Evolutionary conservation across 768 basidiomycete species (phyloP).

Genomic region (Podaxis sp.): DNA sequence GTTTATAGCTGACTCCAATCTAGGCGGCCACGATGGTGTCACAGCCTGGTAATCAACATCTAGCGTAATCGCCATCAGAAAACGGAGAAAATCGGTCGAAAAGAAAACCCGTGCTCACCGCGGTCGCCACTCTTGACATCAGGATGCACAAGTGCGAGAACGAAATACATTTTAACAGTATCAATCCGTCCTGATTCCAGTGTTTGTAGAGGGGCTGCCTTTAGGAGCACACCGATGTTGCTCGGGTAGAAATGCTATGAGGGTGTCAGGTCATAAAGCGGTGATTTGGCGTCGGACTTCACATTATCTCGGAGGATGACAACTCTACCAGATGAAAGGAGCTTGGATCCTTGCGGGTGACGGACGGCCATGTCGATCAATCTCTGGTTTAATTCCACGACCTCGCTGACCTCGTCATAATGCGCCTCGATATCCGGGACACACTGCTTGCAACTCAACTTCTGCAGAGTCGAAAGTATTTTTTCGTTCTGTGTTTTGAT

Average conservation of each 20-base stretch:
- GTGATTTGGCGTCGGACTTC: conserved; percentile 25
- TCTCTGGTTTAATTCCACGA: conserved; percentile 61
- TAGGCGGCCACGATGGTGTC: conserved; percentile 79
- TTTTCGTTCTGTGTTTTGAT: conserved; percentile 62
- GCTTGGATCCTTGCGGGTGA: conserved; percentile 66
- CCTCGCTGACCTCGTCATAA: conserved; percentile 70
- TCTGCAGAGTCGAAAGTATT: conserved; percentile 56
- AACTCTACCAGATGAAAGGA: conserved; percentile 72
- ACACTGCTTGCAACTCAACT: conserved; percentile 70
- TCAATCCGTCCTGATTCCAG: conserved; percentile 43
- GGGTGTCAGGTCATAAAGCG: conserved; percentile 1
- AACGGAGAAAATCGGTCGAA: neutral
- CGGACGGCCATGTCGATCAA: conserved; percentile 60
- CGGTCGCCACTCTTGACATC: conserved; percentile 54
- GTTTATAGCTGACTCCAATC: conserved; percentile 43
- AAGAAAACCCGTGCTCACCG: conserved; percentile 38
- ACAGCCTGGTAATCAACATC: conserved; percentile 58
- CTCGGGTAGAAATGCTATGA: conserved; percentile 72
- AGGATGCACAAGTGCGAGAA: conserved; percentile 70
- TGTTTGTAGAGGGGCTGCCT: conserved; percentile 52
- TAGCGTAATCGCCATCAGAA: conserved; percentile 25
- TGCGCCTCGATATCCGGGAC: conserved; percentile 67
- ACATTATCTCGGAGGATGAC: conserved; percentile 84
- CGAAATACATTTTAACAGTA: conserved; percentile 58
- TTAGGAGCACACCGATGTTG: conserved; percentile 72